phyloP scores from a whole-genome alignment of 768 basidiomycete species.

The Lactarius hengduanensis region DNA sequence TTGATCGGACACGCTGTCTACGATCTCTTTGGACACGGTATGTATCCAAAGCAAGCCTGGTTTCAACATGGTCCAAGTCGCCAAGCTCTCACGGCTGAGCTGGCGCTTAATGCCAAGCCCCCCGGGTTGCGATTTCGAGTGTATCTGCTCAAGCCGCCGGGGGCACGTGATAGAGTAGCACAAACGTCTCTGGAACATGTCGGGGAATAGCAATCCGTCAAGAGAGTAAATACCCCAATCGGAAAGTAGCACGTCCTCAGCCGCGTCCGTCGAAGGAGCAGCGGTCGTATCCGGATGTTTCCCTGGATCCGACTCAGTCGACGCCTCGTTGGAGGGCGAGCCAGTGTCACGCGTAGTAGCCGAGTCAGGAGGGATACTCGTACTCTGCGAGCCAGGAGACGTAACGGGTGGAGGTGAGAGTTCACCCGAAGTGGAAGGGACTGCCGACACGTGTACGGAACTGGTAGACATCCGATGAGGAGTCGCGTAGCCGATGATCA shows the following conservation, averaged over 20 bases:
- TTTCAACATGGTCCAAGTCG: conserved; percentile 64
- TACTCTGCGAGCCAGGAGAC: conserved; percentile 31
- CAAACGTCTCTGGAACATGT: conserved; percentile 91
- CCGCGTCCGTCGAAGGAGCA: conserved; percentile 15
- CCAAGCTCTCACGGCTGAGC: conserved; percentile 75
- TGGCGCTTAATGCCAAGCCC: conserved; percentile 71
- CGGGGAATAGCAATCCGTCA: conserved; percentile 97
- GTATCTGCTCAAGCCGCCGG: conserved; percentile 75
- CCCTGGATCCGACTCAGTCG: conserved; percentile 34
- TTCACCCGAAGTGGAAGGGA: conserved; percentile 82
- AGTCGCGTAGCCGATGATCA: conserved; percentile 92
- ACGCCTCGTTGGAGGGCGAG: conserved; percentile 33
- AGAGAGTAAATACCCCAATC: conserved; percentile 90
- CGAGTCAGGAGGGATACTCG: conserved; percentile 19
- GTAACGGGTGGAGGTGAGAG: conserved; percentile 40
- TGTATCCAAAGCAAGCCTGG: conserved; percentile 93
- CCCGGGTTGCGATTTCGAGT: conserved; percentile 78
- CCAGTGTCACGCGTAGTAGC: conserved; percentile 30
- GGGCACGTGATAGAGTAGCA: conserved; percentile 99
- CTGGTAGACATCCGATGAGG: conserved; percentile 85
- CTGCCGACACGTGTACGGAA: conserved; percentile 82
- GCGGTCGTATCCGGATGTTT: conserved; percentile 32
- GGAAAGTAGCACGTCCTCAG: conserved; percentile 74
- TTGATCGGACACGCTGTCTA: conserved; percentile 84
- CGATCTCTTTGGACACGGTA: conserved; percentile 91